Evolutionary conservation across 2,329 filamentous ascomycete species (phyloP).

Genomic region (Blastomyces silverae): DNA sequence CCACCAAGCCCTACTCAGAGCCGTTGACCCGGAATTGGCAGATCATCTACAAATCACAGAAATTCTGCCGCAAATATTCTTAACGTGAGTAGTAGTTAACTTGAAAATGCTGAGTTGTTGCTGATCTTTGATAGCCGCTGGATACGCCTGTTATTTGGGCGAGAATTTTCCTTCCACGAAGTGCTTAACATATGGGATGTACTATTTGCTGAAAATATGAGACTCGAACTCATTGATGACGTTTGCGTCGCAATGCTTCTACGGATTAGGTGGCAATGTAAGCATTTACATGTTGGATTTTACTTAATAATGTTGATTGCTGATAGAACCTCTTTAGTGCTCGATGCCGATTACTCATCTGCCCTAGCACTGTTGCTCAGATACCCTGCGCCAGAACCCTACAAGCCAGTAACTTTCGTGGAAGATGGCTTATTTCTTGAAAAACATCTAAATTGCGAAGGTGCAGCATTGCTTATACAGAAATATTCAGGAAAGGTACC

Average conservation of each 20-base stretch:
- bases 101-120: neutral
- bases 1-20: slow-evolving; percentile 71
- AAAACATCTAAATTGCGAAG: slow-evolving; percentile 39
- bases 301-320: slow-evolving; percentile 10
- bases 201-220: slow-evolving; percentile 78
- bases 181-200: slow-evolving; percentile 83
- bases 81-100: slow-evolving; percentile 58
- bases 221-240: slow-evolving; percentile 72
- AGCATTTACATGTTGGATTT: slow-evolving; percentile 32
- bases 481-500: slow-evolving; percentile 45
- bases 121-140: slow-evolving; percentile 58
- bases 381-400: slow-evolving; percentile 63
- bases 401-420: slow-evolving; percentile 71
- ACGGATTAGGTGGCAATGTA: slow-evolving; percentile 81
- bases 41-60: slow-evolving; percentile 75
- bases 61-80: slow-evolving; percentile 90
- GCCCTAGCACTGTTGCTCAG: slow-evolving; percentile 76
- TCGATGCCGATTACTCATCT: slow-evolving; percentile 80
- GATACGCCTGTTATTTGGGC: slow-evolving; percentile 85
- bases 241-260: slow-evolving; percentile 94
- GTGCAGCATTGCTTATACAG: slow-evolving; percentile 40
- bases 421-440: slow-evolving; percentile 64
- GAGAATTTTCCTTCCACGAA: slow-evolving; percentile 86
- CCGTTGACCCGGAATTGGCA: slow-evolving; percentile 75
- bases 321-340: slow-evolving; percentile 48